phyloP scores from a whole-genome alignment of 352 stramenopile genomes.

The Halophytophthora batemanensis region DNA sequence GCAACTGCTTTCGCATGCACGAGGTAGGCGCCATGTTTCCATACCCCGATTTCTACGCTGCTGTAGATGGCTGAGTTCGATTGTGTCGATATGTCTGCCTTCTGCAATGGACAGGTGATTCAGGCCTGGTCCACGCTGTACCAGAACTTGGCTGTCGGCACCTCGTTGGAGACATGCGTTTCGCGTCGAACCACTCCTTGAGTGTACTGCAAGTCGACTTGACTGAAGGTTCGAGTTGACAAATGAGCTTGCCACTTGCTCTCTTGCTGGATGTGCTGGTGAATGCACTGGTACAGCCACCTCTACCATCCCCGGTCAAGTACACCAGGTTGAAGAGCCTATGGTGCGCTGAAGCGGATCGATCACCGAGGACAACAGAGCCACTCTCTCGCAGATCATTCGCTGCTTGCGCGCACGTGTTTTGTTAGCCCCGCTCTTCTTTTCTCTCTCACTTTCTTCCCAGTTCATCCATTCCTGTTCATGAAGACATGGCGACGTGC shows the following conservation, averaged over 20 bases:
- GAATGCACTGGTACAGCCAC: too few species aligned
- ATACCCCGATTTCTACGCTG: background rate
- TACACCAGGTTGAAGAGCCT: background rate
- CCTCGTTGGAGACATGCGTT: slow-evolving; percentile 24
- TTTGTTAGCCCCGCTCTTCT: too few species aligned
- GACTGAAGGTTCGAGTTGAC: background rate
- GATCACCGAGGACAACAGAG: background rate
- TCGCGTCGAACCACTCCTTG: slow-evolving; percentile 11
- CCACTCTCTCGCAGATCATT: background rate
- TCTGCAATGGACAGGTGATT: slow-evolving; percentile 23
- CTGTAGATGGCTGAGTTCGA: slow-evolving; percentile 1
- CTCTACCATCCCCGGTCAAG: too few species aligned
- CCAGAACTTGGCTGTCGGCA: slow-evolving; percentile 32
- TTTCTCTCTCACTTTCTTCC: too few species aligned
- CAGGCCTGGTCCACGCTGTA: slow-evolving; percentile 46
- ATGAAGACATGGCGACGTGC: background rate
- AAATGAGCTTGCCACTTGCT: background rate
- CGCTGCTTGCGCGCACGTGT: background rate
- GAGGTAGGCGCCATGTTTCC: slow-evolving; percentile 38
- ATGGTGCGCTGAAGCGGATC: background rate
- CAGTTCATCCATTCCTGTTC: background rate
- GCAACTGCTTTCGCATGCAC: slow-evolving; percentile 81
- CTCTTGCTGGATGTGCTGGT: background rate
- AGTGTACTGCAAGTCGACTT: slow-evolving; percentile 5
- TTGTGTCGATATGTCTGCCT: background rate